Evolutionary conservation across 768 basidiomycete genomes (phyloP).

Genomic region (Lentinus tigrinus): DNA sequence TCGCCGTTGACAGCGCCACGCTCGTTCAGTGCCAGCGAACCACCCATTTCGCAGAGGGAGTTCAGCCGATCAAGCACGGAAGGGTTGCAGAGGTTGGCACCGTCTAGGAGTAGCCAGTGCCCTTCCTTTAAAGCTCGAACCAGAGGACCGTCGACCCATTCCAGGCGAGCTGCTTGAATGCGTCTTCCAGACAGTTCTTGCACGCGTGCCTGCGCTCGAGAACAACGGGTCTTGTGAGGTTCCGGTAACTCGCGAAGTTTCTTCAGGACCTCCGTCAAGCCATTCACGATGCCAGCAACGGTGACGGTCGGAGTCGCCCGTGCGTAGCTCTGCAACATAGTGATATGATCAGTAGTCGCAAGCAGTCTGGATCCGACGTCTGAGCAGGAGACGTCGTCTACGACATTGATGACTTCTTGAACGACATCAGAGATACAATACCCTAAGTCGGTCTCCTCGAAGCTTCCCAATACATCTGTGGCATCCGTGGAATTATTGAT

Average conservation of each 20-base stretch:
- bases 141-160: conserved; percentile 95
- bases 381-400: conserved; percentile 13
- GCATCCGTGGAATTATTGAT: conserved; percentile 90
- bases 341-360: background rate
- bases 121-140: conserved; percentile 83
- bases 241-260: conserved; percentile 22
- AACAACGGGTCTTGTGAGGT: conserved; percentile 4
- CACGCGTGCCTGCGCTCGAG: conserved; percentile 23
- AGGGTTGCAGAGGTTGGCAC: conserved; percentile 91
- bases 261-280: conserved; percentile 23
- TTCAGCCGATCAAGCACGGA: conserved; percentile 97
- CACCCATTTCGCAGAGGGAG: conserved; percentile 88
- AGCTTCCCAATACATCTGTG: conserved; percentile 90
- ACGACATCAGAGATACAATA: conserved; percentile 38
- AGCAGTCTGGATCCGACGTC: conserved; percentile 5
- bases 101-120: conserved; percentile 87
- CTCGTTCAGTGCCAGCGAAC: conserved; percentile 83
- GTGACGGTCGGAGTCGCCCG: background rate
- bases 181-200: conserved; percentile 21
- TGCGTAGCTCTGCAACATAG: conserved; percentile 13
- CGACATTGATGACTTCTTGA: conserved; percentile 35
- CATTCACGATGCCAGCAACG: background rate
- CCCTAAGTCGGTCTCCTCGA: conserved; percentile 82
- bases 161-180: conserved; percentile 59
- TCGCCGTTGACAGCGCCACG: conserved; percentile 78